Conservation (phyloP, 169 alveolate genomes). For the Plasmodium reichenowi region DNA sequence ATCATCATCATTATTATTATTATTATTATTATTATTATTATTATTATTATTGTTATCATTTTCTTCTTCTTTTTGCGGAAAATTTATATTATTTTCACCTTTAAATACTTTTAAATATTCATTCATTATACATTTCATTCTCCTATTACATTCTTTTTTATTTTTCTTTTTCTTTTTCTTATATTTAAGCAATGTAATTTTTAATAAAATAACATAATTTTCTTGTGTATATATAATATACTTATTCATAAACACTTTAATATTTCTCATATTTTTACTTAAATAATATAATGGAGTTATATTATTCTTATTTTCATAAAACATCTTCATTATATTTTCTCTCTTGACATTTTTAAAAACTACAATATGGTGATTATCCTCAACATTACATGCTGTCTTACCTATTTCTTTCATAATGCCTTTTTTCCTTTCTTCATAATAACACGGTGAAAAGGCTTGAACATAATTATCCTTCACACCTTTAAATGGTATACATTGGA, state of each 20-base stretch:
- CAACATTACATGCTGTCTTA: background rate
- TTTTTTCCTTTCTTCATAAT: too few relatives aligned
- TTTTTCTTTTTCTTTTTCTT: slow-evolving; percentile 1
- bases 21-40: too few relatives aligned
- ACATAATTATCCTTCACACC: too few relatives aligned
- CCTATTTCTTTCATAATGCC: background rate
- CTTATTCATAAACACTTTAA: slow-evolving; percentile 28
- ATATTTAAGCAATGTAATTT: slow-evolving; percentile 15
- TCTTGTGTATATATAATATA: slow-evolving; percentile 46
- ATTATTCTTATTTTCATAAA: slow-evolving; percentile 7
- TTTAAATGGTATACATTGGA: too few relatives aligned
- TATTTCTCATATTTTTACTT: slow-evolving; percentile 29
- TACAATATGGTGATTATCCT: background rate
- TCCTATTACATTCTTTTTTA: slow-evolving; percentile 6
- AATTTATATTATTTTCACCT: too few relatives aligned
- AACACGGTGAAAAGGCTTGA: too few relatives aligned
- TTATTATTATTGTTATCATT: too few relatives aligned
- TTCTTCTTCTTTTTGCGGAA: too few relatives aligned
- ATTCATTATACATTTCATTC: slow-evolving; percentile 1
- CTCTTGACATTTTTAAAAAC: slow-evolving; percentile 25
- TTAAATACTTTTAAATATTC: too few relatives aligned
- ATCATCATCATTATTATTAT: too few relatives aligned
- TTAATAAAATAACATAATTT: slow-evolving; percentile 18
- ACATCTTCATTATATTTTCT: slow-evolving; percentile 27
- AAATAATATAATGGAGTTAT: slow-evolving; percentile 22